A percentile compares a stretch with the other conserved stretches of the same genome.
phyloP scores from a whole-genome alignment of 1,284 basidiomycete genomes.

The Trametes hirsuta region DNA sequence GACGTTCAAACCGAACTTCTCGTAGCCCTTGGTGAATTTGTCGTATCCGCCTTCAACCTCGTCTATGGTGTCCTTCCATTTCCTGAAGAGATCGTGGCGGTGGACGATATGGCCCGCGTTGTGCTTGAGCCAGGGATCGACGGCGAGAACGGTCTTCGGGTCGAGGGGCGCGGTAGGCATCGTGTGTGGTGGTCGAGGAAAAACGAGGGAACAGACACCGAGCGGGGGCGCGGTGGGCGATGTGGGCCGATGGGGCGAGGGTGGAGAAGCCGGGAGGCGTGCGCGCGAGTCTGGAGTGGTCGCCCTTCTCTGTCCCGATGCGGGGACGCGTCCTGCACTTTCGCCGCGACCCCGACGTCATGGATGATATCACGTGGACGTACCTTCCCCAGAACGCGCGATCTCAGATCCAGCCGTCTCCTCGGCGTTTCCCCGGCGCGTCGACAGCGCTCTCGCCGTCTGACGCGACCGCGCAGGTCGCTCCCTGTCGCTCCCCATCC shows the following conservation, averaged over 20 bases:
- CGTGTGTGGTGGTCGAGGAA: not conserved
- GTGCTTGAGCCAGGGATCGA: slow-evolving; percentile 78
- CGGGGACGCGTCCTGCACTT: slow-evolving; percentile 17
- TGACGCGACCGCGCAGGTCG: not conserved
- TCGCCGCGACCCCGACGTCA: slow-evolving; percentile 19
- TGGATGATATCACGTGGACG: slow-evolving; percentile 20
- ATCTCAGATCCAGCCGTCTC: slow-evolving; percentile 17
- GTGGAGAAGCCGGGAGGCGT: slow-evolving; percentile 14
- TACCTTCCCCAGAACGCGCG: slow-evolving; percentile 11
- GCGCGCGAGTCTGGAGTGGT: slow-evolving; percentile 7
- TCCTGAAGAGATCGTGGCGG: slow-evolving; percentile 72
- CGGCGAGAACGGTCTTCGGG: slow-evolving; percentile 55
- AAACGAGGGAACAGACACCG: not conserved
- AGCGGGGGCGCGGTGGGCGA: not conserved
- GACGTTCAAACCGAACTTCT: slow-evolving; percentile 84
- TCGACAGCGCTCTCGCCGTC: not conserved
- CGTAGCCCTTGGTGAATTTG: slow-evolving; percentile 86
- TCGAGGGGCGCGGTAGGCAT: slow-evolving; percentile 43
- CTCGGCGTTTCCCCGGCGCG: slow-evolving; percentile 18
- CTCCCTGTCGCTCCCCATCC: not conserved
- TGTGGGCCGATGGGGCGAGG: slow-evolving; percentile 5
- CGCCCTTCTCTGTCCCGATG: slow-evolving; percentile 15
- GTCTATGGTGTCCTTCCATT: slow-evolving; percentile 78
- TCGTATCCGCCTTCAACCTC: slow-evolving; percentile 88
- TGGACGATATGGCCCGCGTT: slow-evolving; percentile 73